phyloP scores from a whole-genome alignment of 1,284 basidiomycete genomes.

The Ganoderma boninense region DNA sequence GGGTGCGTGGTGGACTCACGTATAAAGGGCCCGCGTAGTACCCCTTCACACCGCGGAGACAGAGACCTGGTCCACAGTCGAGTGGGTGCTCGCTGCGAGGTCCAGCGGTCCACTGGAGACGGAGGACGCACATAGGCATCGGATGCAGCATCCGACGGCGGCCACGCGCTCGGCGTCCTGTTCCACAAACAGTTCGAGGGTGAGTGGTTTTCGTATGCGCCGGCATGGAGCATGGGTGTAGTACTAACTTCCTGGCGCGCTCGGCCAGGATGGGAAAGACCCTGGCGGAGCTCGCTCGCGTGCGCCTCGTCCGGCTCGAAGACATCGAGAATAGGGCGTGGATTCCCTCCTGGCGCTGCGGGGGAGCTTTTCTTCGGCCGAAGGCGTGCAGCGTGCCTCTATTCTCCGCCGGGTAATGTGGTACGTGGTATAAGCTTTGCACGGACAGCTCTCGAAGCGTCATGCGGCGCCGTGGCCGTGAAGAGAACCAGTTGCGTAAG shows the following conservation, averaged over 20 bases:
- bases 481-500: not conserved
- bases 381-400: constrained; percentile 9
- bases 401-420: constrained; percentile 4
- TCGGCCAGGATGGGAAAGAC: constrained; percentile 9
- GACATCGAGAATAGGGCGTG: not conserved
- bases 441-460: not conserved
- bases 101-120: not conserved
- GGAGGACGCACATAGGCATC: not conserved
- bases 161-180: constrained; percentile 1
- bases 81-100: not conserved
- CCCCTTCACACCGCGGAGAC: not conserved
- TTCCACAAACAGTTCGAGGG: constrained; percentile 21
- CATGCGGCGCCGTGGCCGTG: not conserved
- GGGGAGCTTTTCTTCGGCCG: not conserved
- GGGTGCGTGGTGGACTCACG: not conserved
- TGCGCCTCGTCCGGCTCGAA: constrained; percentile 11
- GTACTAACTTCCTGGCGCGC: not conserved
- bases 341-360: constrained; percentile 9
- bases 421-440: constrained; percentile 8
- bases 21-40: not conserved
- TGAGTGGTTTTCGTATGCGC: constrained; percentile 7
- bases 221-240: not conserved
- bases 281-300: constrained; percentile 10
- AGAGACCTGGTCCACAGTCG: not conserved
- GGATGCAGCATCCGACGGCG: constrained; percentile 6